These are phyloP conservation scores for Adansonia digitata DNA, from an alignment of 345 rosid species.

Conservation along the genomic window DNA sequence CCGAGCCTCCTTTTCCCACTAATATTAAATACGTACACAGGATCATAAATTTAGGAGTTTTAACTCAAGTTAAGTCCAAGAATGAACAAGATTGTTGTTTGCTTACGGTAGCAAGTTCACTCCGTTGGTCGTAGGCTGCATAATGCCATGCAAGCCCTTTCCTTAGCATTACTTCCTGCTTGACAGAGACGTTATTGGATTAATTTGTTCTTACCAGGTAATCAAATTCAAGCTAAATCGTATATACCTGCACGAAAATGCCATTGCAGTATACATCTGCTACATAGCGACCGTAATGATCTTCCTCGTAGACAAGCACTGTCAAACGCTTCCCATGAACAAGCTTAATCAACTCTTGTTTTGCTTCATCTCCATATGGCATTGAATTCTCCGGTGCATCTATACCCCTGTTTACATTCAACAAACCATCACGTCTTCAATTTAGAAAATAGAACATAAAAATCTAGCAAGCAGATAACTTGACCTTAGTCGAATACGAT, in stretches of 20 bases:
- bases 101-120: conserved; percentile 19
- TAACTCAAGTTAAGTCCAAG: not conserved
- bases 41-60: not conserved
- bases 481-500: conserved; percentile 66
- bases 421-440: conserved; percentile 1
- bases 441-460: not conserved
- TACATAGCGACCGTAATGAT: conserved; percentile 62
- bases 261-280: conserved; percentile 78
- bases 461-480: not conserved
- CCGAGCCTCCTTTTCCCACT: conserved; percentile 4
- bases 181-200: not conserved
- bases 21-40: not conserved
- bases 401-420: conserved; percentile 62
- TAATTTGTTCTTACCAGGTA: not conserved
- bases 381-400: conserved; percentile 81
- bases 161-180: conserved; percentile 71
- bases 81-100: not conserved
- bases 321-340: conserved; percentile 64
- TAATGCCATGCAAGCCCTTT: conserved; percentile 90
- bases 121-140: conserved; percentile 49
- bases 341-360: conserved; percentile 51
- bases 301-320: conserved; percentile 55
- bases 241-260: conserved; percentile 65
- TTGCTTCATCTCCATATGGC: conserved; percentile 75
- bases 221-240: not conserved